Percentiles rank a stretch among this genome's conserved stretches.
These are phyloP conservation scores for Paxillus involutus DNA, from an alignment of 768 basidiomycete genomes.

Conservation along the genomic window DNA sequence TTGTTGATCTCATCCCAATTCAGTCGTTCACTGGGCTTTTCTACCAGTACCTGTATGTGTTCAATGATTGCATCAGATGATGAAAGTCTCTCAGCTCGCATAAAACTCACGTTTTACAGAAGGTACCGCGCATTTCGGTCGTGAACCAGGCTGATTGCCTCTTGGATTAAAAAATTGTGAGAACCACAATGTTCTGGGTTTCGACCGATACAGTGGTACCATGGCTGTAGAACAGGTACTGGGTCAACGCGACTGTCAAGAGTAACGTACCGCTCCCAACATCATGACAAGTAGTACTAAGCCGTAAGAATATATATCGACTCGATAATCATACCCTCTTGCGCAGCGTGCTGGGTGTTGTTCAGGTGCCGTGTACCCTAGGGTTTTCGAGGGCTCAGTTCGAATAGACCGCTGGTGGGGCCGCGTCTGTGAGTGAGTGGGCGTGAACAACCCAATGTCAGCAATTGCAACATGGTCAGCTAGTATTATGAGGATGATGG, in stretches of 20 bases:
- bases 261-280: background rate
- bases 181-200: too few species aligned
- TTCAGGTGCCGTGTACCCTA: background rate
- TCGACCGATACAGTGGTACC: background rate
- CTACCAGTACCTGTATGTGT: background rate
- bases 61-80: background rate
- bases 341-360: background rate
- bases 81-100: too few species aligned
- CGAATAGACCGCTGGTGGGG: background rate
- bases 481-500: background rate
- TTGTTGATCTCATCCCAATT: background rate
- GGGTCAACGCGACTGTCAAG: background rate
- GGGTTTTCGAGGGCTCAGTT: background rate
- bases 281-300: constrained; percentile 1
- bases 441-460: background rate
- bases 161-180: too few species aligned
- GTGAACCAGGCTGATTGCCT: too few species aligned
- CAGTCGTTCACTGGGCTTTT: background rate
- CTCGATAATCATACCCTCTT: constrained; percentile 19
- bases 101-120: too few species aligned
- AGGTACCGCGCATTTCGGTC: too few species aligned
- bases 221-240: background rate
- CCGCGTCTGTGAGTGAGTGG: too few species aligned
- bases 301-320: constrained; percentile 2
- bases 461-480: background rate